A percentile compares a stretch with the other conserved stretches of the same genome.
These are phyloP conservation scores for Termitomyces sp. DNA, from an alignment of 768 basidiomycete genomes.

Conservation along the genomic window DNA sequence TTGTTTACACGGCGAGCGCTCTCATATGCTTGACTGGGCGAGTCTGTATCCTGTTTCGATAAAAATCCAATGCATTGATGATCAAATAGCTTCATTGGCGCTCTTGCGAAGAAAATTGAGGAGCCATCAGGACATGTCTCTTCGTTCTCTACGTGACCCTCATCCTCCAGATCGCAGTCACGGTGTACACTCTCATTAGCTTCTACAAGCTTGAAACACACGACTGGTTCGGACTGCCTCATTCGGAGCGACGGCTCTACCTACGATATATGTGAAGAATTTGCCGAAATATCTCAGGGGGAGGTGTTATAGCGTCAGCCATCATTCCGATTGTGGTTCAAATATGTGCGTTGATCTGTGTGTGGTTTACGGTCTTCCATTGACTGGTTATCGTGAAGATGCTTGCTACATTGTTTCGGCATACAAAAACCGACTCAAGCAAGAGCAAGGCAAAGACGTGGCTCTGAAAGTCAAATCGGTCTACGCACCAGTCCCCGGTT, in stretches of 20 bases:
- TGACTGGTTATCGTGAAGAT: not conserved
- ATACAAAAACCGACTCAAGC: not conserved
- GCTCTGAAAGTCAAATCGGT: not conserved
- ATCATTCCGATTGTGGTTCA: not conserved
- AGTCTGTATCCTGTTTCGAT: not conserved
- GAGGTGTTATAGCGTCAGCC: not conserved
- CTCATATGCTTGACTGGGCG: not conserved
- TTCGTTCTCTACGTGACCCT: not conserved
- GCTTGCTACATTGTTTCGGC: not conserved
- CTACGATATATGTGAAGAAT: not conserved
- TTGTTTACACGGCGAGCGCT: not conserved
- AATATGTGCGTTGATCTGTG: not conserved
- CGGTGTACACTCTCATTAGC: not conserved
- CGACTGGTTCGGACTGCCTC: not conserved
- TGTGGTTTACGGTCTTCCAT: not conserved
- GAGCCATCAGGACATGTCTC: not conserved
- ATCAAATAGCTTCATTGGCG: constrained; percentile 30
- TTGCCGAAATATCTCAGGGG: not conserved
- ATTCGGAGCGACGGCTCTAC: not conserved
- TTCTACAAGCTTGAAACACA: not conserved
- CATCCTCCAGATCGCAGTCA: not conserved
- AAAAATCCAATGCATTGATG: not conserved
- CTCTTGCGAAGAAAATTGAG: constrained; percentile 31
- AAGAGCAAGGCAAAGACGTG: not conserved
- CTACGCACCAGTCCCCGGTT: not conserved